A percentile compares a stretch with the other conserved stretches of the same genome.
Conservation (phyloP, 139 green algal species). For the Chlorella sp. region DNA sequence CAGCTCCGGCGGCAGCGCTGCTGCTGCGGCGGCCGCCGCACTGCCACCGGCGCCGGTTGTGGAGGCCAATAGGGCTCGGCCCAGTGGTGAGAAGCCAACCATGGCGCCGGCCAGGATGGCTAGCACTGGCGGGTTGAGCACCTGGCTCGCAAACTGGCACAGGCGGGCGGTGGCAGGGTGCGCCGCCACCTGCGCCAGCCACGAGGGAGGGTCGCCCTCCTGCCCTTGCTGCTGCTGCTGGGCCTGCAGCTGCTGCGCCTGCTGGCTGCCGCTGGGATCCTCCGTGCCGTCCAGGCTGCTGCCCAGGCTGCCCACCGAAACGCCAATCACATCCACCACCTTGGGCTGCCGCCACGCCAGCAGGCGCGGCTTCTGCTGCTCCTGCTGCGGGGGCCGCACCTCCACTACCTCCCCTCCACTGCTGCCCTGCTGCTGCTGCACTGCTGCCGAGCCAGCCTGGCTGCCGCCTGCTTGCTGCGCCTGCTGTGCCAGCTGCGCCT, state of each 20-base stretch:
- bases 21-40: neutral
- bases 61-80: conserved; percentile 42
- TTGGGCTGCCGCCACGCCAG: conserved; percentile 18
- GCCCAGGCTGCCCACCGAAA: neutral
- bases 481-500: conserved; percentile 3
- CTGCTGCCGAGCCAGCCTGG: neutral
- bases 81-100: conserved; percentile 58
- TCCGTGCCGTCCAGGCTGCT: neutral
- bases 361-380: neutral
- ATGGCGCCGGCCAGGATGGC: conserved; percentile 58
- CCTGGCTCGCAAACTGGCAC: conserved; percentile 16
- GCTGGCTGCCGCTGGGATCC: neutral
- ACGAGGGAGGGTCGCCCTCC: neutral
- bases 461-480: neutral
- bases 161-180: neutral
- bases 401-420: neutral
- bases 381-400: neutral
- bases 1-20: conserved; percentile 49
- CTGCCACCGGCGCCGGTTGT: conserved; percentile 11
- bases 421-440: neutral
- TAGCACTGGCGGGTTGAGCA: conserved; percentile 68
- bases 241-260: neutral
- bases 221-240: conserved; percentile 2
- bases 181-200: neutral
- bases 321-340: conserved; percentile 8